Conservation (phyloP, 2,329 filamentous ascomycete genomes). For the Botrytis galanthina region DNA sequence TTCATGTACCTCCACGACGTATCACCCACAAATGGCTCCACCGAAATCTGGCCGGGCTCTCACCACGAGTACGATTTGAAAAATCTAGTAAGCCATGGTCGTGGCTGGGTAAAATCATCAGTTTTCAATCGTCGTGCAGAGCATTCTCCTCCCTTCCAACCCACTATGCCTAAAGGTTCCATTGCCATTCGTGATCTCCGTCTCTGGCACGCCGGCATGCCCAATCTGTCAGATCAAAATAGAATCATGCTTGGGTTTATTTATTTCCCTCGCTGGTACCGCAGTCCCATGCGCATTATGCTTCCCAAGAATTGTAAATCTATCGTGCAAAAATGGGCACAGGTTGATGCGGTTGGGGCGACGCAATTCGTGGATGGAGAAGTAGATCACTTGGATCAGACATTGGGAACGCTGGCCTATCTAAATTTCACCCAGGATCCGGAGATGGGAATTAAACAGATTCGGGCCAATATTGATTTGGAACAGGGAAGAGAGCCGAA, state of each 20-base stretch:
- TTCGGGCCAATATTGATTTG: constrained; percentile 5
- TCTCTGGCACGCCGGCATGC: constrained; percentile 54
- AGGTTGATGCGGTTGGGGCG: constrained; percentile 7
- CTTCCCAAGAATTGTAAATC: not conserved
- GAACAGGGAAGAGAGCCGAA: not conserved
- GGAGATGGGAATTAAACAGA: not conserved
- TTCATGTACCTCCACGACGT: constrained; percentile 49
- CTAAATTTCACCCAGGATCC: constrained; percentile 18
- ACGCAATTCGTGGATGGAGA: constrained; percentile 12
- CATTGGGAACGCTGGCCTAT: not conserved
- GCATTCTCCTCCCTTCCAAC: constrained; percentile 18
- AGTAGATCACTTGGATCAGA: not conserved
- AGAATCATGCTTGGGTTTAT: constrained; percentile 52
- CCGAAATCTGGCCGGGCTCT: constrained; percentile 52
- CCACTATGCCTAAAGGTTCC: constrained; percentile 20
- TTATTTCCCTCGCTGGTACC: constrained; percentile 22
- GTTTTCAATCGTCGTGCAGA: constrained; percentile 33
- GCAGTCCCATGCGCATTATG: constrained; percentile 1
- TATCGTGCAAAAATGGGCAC: constrained; percentile 3
- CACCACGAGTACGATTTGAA: constrained; percentile 36
- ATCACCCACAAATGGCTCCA: constrained; percentile 46
- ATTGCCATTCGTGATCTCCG: constrained; percentile 23
- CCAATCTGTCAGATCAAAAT: constrained; percentile 48
- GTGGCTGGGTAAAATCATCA: constrained; percentile 31
- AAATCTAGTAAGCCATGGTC: constrained; percentile 12